Percentiles rank a stretch among this genome's conserved stretches.
Conservation (phyloP, 495 filamentous ascomycete species). For the Lophium mytilinum region DNA sequence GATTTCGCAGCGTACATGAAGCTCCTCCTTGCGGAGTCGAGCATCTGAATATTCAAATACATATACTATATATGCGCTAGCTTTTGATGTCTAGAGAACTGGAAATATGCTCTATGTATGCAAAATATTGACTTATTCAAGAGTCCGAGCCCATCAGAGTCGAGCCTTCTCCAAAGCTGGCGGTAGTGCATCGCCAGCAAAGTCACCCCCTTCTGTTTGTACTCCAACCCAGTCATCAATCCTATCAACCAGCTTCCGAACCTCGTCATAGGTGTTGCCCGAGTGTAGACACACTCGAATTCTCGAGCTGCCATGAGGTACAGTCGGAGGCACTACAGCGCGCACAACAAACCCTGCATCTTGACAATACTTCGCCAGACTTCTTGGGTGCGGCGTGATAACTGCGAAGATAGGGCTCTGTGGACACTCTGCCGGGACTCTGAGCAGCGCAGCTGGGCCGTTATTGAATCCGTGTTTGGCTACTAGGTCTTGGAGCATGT, state of each 20-base stretch:
- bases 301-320: constrained; percentile 43
- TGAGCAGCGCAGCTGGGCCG: constrained; percentile 2
- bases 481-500: not conserved
- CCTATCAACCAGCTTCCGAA: constrained; percentile 35
- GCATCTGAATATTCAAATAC: not conserved
- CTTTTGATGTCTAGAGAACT: no score
- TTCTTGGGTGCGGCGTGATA: constrained; percentile 38
- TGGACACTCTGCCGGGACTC: constrained; percentile 25
- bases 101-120: no score
- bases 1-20: no score
- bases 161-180: not conserved
- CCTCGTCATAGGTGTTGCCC: constrained; percentile 40
- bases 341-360: constrained; percentile 43
- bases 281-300: constrained; percentile 50
- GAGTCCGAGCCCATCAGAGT: not conserved
- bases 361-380: constrained; percentile 46
- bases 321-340: constrained; percentile 48
- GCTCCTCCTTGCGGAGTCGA: no score
- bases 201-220: not conserved
- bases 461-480: not conserved
- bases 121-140: no score
- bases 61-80: no score
- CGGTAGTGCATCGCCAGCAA: not conserved
- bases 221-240: constrained; percentile 38
- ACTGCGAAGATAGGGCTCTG: constrained; percentile 38